Evolutionary conservation across 164 flowering plant genomes (phyloP), one percentile per base, ranked within the genome.

Genomic region (Kalanchoe fedtschenkoi): DNA sequence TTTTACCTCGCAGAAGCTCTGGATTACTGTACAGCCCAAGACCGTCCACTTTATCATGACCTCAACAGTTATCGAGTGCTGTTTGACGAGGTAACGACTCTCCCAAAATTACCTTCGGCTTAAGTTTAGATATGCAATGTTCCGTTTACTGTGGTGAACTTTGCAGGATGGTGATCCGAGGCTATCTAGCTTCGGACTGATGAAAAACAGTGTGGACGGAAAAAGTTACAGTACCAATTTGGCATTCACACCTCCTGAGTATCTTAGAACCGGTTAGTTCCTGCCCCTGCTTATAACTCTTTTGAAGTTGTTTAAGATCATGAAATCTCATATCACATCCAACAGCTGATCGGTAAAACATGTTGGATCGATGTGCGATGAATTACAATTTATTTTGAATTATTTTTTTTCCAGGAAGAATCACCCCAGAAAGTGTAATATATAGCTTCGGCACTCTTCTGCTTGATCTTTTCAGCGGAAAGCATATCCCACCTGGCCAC

Each of bases 361-460:
- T 2, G 39, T 37, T 5, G 39, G 39, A 37, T 37, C 11, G 39
- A 37, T 9, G 11, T 37, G n/a, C n/a, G n/a, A 13, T 51, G 11
- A 26, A 47, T 26, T 51, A 11, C n/a, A 11, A 6, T 51, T 51
- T 30, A 51, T 51, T 5, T 62, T 62, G 16, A 11, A 46, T 34
- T 61, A 47, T 59, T 24, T 69, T 42, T 51, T 62, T 22, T 67
- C n/a, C 57, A 83, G 88, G 88, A 30, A 81, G 83, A 66, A 78
- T 83, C 39, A 83, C 81, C 8, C 74, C 80, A 44, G 88, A 83
- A 72, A 81, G 88, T 72, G 88, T 83, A n/a, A 78, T 83, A 70
- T 83, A 79, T 68, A 83, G 88, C 75, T 83, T 83, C 65, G 88
- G 88, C n/a, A 83, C 88, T 51, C 81, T 81, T 62, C 66, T 83